Evolutionary conservation across 768 basidiomycete genomes (phyloP).

Genomic region (Serendipita sp.): DNA sequence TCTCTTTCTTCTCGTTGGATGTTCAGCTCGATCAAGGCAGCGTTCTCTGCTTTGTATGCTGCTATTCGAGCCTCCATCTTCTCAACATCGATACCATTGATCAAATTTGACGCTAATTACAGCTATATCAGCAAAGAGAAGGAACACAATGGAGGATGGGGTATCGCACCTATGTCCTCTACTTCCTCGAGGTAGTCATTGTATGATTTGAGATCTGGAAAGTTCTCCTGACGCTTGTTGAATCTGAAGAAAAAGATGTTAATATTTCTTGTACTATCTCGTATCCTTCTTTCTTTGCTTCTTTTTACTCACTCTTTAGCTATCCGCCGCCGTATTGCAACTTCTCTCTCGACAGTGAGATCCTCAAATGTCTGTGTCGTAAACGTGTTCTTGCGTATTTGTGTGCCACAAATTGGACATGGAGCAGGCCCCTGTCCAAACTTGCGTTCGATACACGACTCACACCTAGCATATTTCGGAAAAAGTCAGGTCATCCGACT

Average conservation of each 20-base stretch:
- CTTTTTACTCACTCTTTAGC: constrained; percentile 64
- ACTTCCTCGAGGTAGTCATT: constrained; percentile 96
- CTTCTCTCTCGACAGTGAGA: constrained; percentile 84
- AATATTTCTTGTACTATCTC: background rate
- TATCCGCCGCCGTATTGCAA: constrained; percentile 71
- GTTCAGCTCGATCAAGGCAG: constrained; percentile 70
- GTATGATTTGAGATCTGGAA: constrained; percentile 58
- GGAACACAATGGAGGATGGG: background rate
- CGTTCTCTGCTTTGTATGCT: constrained; percentile 65
- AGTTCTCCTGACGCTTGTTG: constrained; percentile 88
- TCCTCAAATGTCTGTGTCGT: constrained; percentile 92
- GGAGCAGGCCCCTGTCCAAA: constrained; percentile 94
- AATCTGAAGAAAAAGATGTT: constrained; percentile 37
- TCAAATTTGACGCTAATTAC: constrained; percentile 76
- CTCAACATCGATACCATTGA: constrained; percentile 68
- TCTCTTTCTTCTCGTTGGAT: constrained; percentile 68
- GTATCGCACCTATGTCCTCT: constrained; percentile 64
- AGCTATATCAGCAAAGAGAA: background rate
- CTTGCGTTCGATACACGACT: constrained; percentile 78
- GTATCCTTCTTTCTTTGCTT: too few species aligned
- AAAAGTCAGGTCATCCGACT: background rate
- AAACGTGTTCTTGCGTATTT: constrained; percentile 85
- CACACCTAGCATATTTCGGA: background rate
- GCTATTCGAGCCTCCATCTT: constrained; percentile 75
- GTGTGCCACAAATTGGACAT: constrained; percentile 83